These are phyloP conservation scores for Tolypocladium tropicale DNA, from an alignment of 2,329 filamentous ascomycete genomes.

Conservation along the genomic window DNA sequence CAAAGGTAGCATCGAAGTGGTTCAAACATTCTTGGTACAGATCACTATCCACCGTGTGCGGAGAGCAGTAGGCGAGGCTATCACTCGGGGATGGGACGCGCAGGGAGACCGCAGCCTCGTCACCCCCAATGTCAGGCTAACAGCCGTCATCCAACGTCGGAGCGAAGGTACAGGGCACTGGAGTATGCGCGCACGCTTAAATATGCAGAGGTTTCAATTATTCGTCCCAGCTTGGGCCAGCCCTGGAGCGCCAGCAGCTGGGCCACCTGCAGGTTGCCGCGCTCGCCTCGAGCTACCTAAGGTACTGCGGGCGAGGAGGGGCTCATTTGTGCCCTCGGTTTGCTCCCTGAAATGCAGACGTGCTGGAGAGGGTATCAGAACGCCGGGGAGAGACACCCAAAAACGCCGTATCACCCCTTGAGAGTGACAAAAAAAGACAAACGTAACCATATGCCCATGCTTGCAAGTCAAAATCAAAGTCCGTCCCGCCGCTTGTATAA, in stretches of 20 bases:
- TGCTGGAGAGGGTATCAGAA: constrained; percentile 22
- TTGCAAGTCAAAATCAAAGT: constrained; percentile 1
- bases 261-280: background rate
- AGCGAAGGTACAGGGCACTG: background rate
- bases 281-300: background rate
- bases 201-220: background rate
- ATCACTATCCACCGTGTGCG: no score
- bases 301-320: background rate
- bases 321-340: background rate
- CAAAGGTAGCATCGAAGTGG: no score
- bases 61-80: background rate
- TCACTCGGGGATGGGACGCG: background rate
- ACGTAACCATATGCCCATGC: background rate
- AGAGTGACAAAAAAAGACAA: constrained; percentile 8
- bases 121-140: background rate
- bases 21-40: no score
- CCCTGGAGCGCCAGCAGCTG: background rate
- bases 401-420: constrained; percentile 16
- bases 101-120: background rate
- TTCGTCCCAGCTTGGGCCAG: background rate
- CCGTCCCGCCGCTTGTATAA: background rate
- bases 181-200: background rate
- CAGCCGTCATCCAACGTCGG: background rate
- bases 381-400: constrained; percentile 16
- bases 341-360: constrained; percentile 16